These are phyloP conservation scores for Camillea tinctor DNA, from an alignment of 2,329 filamentous ascomycete species.

Conservation along the genomic window DNA sequence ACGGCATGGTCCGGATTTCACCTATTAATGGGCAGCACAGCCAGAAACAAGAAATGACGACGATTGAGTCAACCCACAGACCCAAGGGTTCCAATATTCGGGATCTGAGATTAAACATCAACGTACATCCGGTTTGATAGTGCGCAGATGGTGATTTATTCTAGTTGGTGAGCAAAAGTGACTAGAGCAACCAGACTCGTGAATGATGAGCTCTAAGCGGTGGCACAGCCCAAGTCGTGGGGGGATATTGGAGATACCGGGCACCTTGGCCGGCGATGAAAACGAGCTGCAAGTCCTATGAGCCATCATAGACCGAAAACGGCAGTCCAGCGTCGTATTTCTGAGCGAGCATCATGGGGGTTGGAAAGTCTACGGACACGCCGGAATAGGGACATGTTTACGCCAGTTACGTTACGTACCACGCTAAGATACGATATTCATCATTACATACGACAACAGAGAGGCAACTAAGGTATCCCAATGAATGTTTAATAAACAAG, in stretches of 20 bases:
- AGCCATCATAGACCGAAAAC: not conserved
- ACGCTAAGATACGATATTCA: not conserved
- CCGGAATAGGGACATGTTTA: not conserved
- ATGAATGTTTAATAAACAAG: not conserved
- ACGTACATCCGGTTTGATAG: not conserved
- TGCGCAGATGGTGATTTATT: not conserved
- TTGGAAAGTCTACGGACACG: not conserved
- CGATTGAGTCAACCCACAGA: not conserved
- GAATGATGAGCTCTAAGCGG: not conserved
- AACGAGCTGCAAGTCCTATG: not conserved
- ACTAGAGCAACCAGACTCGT: not conserved
- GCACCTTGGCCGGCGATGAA: not conserved
- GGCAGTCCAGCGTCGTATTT: not conserved
- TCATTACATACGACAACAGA: not conserved
- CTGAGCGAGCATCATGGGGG: not conserved
- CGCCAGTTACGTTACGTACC: not conserved
- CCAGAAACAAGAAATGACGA: not conserved
- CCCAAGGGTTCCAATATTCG: not conserved
- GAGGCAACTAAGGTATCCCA: not conserved
- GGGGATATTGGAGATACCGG: not conserved
- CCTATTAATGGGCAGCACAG: not conserved
- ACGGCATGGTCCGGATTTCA: conserved; percentile 17
- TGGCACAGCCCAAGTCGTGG: not conserved
- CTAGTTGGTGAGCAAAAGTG: not conserved
- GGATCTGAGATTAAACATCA: not conserved